Evolutionary conservation across 2,329 filamentous ascomycete species (phyloP), one percentile per base, ranked within the genome.

Genomic region (Cladorrhinum sp.): DNA sequence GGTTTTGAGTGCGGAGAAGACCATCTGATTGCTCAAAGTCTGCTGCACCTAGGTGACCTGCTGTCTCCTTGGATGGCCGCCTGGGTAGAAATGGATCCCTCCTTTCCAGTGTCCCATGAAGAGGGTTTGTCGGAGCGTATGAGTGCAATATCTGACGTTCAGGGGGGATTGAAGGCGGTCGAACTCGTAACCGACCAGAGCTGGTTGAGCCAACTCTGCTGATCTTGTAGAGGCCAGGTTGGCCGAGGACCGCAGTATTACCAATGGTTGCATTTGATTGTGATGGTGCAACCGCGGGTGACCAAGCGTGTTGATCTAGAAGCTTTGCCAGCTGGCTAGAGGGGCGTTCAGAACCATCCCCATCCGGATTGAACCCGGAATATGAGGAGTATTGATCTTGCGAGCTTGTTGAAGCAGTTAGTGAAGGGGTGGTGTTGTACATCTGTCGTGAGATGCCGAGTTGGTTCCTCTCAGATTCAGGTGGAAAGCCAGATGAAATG

Each of bases 181-280:
- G 59, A 33, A 49, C 10, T 18, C 63, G 58, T 24, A 56, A 46
- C 3, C 64, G 62, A 21, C 48, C 21, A 4, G 61, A 52, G 5
- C 56, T 36, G 20, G 39, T n/a, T 3, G 66, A 62, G 16, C 58
- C 51, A 5, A 69, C 16, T 48, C 57, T 67, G 57, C 64, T 67
- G 49, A 69, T 56, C 49, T 65, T 68, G 62, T 68, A 69, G 24
- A 69, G 57, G 24, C 67, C 67, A 23, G 67, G 61, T 10, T 46
- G 3, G 1, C 64, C 64, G 8, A 66, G 42, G 9, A 66, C 46
- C 1, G 64, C 63, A 9, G 67, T 62, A 3, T 65, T 57, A 18
- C 64, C 65, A 3, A 64, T 55, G 2, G 63, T 61, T n/a, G 65
- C 65, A 26, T 63, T 61, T 18, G 65, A 59, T 9, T 62, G 63